These are phyloP conservation scores for Phytophthora melonis DNA, from an alignment of 352 stramenopile species.

Conservation along the genomic window DNA sequence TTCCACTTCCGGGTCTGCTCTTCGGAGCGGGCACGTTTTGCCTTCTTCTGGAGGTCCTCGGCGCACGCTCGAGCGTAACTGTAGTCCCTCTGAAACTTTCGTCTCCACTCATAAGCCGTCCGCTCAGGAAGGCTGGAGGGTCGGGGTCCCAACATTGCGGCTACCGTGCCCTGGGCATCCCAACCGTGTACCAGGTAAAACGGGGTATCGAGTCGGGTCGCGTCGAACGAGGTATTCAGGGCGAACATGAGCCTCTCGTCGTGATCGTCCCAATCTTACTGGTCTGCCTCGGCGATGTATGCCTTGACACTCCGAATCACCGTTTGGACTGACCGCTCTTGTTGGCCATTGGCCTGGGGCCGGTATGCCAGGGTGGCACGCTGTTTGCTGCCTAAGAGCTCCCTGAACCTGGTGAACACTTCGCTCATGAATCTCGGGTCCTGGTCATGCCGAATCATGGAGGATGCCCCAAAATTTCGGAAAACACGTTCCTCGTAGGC, in stretches of 20 bases:
- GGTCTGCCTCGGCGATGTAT: not conserved
- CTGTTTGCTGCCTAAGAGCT: not conserved
- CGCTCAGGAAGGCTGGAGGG: not conserved
- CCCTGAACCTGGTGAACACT: not conserved
- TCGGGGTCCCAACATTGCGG: not conserved
- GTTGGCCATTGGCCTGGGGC: conserved; percentile 1
- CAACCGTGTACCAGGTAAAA: conserved; percentile 13
- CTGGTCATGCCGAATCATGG: too few relatives aligned
- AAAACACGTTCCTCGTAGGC: conserved; percentile 6
- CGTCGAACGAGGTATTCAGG: not conserved
- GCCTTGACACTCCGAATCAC: not conserved
- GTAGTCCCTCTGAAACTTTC: not conserved
- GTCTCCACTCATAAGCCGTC: not conserved
- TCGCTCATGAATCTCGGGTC: too few relatives aligned
- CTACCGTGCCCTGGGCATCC: not conserved
- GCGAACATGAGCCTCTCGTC: not conserved
- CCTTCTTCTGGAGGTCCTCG: not conserved
- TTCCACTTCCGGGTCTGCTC: not conserved
- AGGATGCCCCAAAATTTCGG: too few relatives aligned
- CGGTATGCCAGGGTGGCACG: not conserved
- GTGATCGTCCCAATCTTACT: conserved; percentile 1
- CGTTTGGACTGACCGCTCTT: conserved; percentile 11
- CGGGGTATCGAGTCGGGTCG: not conserved
- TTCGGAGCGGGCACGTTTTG: not conserved
- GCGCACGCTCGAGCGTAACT: conserved; percentile 1